These are phyloP conservation scores for Russula dissimulans DNA, from an alignment of 768 basidiomycete species.

Conservation along the genomic window DNA sequence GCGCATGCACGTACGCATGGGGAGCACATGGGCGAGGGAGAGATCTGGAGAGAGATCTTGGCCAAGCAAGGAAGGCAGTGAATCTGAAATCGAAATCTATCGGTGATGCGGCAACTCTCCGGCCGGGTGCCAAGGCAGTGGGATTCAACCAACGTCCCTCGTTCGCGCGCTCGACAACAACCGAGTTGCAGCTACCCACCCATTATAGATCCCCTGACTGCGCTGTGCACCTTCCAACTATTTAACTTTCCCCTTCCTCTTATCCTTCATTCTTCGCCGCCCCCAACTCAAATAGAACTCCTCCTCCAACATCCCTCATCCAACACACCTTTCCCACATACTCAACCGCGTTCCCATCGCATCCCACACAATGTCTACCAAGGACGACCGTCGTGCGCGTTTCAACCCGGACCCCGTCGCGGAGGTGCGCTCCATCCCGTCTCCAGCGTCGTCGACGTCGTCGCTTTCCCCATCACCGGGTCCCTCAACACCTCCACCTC, in stretches of 20 bases:
- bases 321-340: background rate
- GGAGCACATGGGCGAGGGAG: no score
- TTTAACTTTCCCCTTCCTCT: background rate
- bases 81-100: no score
- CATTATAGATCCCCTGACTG: background rate
- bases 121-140: no score
- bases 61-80: no score
- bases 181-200: background rate
- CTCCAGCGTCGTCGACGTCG: constrained; percentile 2
- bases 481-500: constrained; percentile 9
- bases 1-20: no score
- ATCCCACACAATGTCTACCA: background rate
- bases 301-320: background rate
- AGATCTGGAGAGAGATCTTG: no score
- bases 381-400: constrained; percentile 1
- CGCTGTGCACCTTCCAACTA: background rate
- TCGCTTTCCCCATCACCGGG: constrained; percentile 5
- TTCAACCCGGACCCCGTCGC: constrained; percentile 12
- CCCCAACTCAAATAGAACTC: background rate
- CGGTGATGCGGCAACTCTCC: no score
- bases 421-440: constrained; percentile 5
- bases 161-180: background rate
- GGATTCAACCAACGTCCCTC: no score
- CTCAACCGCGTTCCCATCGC: background rate
- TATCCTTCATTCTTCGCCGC: background rate